Percentiles rank a stretch among this genome's conserved stretches.
phyloP scores from a whole-genome alignment of 129 eudicot genomes.

The Logfia minima region DNA sequence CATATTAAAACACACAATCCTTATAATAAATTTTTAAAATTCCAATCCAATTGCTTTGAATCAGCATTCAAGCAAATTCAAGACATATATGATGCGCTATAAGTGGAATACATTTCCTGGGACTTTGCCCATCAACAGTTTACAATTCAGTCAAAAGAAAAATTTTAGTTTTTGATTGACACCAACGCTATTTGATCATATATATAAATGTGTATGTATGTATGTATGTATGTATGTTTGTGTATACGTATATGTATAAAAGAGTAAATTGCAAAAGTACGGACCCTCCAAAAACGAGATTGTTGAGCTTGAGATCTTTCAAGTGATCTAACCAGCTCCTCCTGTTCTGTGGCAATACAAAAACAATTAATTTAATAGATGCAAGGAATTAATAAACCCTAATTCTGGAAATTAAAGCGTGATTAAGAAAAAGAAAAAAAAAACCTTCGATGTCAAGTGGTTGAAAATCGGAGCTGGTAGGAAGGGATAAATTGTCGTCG shows the following conservation, averaged over 20 bases:
- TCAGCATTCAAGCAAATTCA: not conserved
- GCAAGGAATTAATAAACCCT: conserved; percentile 12
- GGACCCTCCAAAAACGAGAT: conserved; percentile 76
- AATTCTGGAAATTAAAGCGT: not conserved
- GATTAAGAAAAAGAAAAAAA: not conserved
- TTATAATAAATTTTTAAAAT: not conserved
- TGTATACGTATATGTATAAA: not conserved
- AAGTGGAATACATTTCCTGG: not conserved
- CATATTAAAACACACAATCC: not conserved
- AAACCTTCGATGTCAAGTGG: conserved; percentile 77
- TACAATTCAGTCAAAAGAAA: not conserved
- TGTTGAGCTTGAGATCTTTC: conserved; percentile 72
- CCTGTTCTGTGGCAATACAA: conserved; percentile 62
- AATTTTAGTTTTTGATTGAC: too few relatives aligned
- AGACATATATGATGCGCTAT: not conserved
- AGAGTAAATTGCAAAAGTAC: conserved; percentile 29
- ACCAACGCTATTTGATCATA: not conserved
- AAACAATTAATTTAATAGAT: not conserved
- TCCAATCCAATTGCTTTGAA: not conserved
- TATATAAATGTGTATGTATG: not conserved
- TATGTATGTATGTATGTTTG: not conserved
- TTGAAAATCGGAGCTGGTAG: conserved; percentile 69
- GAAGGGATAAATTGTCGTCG: conserved; percentile 59
- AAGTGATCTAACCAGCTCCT: conserved; percentile 73
- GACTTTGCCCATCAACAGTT: not conserved